Evolutionary conservation across 345 rosid genomes (phyloP).

Genomic region (Murraya koenigii): DNA sequence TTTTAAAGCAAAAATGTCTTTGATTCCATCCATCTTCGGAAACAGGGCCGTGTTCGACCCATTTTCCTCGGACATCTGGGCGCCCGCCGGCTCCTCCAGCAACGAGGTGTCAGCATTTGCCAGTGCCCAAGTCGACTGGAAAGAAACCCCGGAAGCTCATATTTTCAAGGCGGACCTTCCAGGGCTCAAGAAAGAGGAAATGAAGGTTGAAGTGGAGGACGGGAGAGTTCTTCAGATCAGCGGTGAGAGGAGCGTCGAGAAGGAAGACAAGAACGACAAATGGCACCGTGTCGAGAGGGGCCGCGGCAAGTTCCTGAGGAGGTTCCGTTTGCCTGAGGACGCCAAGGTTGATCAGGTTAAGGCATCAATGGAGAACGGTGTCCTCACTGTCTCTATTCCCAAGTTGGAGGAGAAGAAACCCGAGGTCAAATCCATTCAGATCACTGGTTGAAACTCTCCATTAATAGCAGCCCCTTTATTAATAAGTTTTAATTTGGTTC

Average conservation of each 20-base stretch:
- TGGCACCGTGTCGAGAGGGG: slow-evolving; percentile 32
- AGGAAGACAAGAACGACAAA: slow-evolving; percentile 30
- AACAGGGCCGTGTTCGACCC: slow-evolving; percentile 23
- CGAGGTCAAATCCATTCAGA: slow-evolving; percentile 23
- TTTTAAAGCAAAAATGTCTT: slow-evolving; percentile 10
- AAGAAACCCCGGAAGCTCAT: slow-evolving; percentile 29
- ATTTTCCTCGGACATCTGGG: slow-evolving; percentile 28
- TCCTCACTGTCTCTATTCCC: slow-evolving; percentile 25
- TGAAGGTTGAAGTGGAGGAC: slow-evolving; percentile 23
- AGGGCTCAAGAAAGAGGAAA: slow-evolving; percentile 27
- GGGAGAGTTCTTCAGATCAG: slow-evolving; percentile 30
- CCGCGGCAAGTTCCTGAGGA: slow-evolving; percentile 29
- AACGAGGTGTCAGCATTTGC: slow-evolving; percentile 15
- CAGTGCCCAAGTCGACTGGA: slow-evolving; percentile 24
- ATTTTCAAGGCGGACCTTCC: slow-evolving; percentile 31
- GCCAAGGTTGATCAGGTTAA: slow-evolving; percentile 21
- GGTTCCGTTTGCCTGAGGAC: slow-evolving; percentile 26
- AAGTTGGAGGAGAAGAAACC: slow-evolving; percentile 24
- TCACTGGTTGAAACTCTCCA: slow-evolving; percentile 15
- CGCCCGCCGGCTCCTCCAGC: slow-evolving; percentile 2
- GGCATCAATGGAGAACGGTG: slow-evolving; percentile 27
- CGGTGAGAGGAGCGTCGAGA: slow-evolving; percentile 23
- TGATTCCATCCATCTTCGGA: slow-evolving; percentile 23
- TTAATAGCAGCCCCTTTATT: not conserved
- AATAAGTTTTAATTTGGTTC: not conserved